phyloP scores from a whole-genome alignment of 371 early-diverging fungal genomes.

The Apophysomyces variabilis region DNA sequence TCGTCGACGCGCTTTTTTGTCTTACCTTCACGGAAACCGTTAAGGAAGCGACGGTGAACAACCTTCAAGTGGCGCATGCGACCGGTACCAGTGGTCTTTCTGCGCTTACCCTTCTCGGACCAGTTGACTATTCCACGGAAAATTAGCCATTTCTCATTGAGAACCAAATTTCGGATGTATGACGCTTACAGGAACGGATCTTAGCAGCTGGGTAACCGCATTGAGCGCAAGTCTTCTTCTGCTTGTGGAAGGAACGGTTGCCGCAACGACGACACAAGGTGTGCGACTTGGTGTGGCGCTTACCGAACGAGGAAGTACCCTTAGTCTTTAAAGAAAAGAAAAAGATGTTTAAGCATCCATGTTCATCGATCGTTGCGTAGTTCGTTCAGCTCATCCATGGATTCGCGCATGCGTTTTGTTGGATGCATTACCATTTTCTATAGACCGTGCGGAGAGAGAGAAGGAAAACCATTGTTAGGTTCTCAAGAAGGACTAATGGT shows the following conservation, averaged over 20 bases:
- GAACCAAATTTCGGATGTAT: neutral
- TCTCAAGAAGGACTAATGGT: neutral
- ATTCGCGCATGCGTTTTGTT: neutral
- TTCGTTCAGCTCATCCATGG: slow-evolving; percentile 7
- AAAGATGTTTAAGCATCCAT: slow-evolving; percentile 5
- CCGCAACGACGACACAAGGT: slow-evolving; percentile 98
- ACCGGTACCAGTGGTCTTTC: slow-evolving; percentile 98
- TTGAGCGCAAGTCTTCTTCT: slow-evolving; percentile 98
- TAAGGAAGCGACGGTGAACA: slow-evolving; percentile 89
- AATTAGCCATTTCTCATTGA: neutral
- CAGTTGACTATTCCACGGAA: slow-evolving; percentile 72
- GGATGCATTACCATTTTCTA: slow-evolving; percentile 10
- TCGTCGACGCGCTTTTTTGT: neutral
- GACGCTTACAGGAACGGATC: slow-evolving; percentile 85
- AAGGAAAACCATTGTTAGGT: slow-evolving; percentile 4
- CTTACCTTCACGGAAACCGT: slow-evolving; percentile 90
- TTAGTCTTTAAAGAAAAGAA: slow-evolving; percentile 73
- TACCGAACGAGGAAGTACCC: slow-evolving; percentile 99
- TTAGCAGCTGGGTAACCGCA: slow-evolving; percentile 99
- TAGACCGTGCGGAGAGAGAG: slow-evolving; percentile 12
- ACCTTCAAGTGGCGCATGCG: slow-evolving; percentile 95
- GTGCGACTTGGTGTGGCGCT: slow-evolving; percentile 99
- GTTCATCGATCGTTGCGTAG: slow-evolving; percentile 5
- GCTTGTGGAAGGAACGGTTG: slow-evolving; percentile 97
- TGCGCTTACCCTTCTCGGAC: slow-evolving; percentile 93